These are phyloP conservation scores for Leccinum subgranulosum DNA, from an alignment of 768 basidiomycete species.

Conservation along the genomic window DNA sequence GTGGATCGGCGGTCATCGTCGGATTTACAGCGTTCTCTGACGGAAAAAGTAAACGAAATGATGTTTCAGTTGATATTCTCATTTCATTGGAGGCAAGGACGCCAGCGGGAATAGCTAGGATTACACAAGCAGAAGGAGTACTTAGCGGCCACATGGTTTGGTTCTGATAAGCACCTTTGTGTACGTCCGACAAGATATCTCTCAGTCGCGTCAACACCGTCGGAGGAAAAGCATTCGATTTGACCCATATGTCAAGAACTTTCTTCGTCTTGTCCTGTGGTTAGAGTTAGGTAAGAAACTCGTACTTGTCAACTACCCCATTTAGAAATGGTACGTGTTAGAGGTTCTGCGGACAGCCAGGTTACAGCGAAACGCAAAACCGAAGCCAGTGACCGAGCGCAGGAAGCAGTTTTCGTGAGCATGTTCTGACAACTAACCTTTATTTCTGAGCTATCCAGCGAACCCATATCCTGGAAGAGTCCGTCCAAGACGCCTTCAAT, in stretches of 20 bases:
- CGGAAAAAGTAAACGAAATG: constrained; percentile 50
- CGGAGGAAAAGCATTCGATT: constrained; percentile 84
- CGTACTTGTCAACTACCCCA: constrained; percentile 42
- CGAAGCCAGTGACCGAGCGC: constrained; percentile 5
- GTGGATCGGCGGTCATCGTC: constrained; percentile 36
- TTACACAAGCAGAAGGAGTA: constrained; percentile 68
- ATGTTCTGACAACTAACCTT: constrained; percentile 66
- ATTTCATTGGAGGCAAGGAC: constrained; percentile 43
- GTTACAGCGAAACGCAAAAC: constrained; percentile 7
- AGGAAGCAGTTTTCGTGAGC: background rate
- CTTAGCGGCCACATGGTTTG: constrained; percentile 72
- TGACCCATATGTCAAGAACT: constrained; percentile 96
- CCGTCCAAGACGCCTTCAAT: constrained; percentile 89
- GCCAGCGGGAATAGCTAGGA: constrained; percentile 52
- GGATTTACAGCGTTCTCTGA: constrained; percentile 50
- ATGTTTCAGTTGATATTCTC: constrained; percentile 66
- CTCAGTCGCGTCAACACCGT: constrained; percentile 69
- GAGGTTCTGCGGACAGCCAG: constrained; percentile 1
- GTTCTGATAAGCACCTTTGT: constrained; percentile 87
- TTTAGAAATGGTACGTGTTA: constrained; percentile 25
- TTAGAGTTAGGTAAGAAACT: constrained; percentile 34
- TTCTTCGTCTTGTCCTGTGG: constrained; percentile 95
- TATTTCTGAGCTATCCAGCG: constrained; percentile 61
- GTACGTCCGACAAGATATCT: constrained; percentile 62
- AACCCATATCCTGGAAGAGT: constrained; percentile 80